phyloP scores from a whole-genome alignment of 768 basidiomycete genomes.

The Psilocybe subaeruginosa region DNA sequence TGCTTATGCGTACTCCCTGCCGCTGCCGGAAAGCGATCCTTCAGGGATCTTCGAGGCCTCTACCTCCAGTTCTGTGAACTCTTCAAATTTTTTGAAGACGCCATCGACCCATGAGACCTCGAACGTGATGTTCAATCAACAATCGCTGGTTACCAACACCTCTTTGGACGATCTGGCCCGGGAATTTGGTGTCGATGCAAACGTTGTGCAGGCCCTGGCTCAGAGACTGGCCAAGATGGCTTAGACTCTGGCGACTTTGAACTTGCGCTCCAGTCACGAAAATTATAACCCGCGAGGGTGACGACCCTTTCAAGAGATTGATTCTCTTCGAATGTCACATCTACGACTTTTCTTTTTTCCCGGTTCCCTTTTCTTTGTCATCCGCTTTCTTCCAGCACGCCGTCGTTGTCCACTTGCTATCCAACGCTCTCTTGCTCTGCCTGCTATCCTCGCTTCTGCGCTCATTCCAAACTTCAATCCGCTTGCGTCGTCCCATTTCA shows the following conservation, averaged over 20 bases:
- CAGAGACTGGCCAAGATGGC: conserved; percentile 47
- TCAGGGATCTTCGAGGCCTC: conserved; percentile 18
- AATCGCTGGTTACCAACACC: conserved; percentile 7
- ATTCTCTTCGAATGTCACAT: neutral
- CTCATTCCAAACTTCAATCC: conserved; percentile 6
- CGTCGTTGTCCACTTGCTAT: conserved; percentile 13
- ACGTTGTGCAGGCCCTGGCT: conserved; percentile 67
- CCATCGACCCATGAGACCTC: conserved; percentile 23
- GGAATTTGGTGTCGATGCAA: conserved; percentile 76
- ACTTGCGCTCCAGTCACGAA: neutral
- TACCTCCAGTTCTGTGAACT: conserved; percentile 13
- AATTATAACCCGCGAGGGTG: neutral
- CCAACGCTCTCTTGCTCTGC: conserved; percentile 11
- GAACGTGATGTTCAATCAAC: conserved; percentile 5
- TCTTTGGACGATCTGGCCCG: conserved; percentile 61
- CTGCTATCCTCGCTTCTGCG: conserved; percentile 2
- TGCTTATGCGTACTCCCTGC: conserved; percentile 30
- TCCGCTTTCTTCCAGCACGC: conserved; percentile 10
- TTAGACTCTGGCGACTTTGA: conserved; percentile 1
- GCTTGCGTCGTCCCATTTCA: conserved; percentile 1
- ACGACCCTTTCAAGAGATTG: neutral
- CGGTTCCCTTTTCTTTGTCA: neutral
- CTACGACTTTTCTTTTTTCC: neutral
- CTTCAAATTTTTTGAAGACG: conserved; percentile 25
- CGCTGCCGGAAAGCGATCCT: conserved; percentile 18